Evolutionary conservation across 768 basidiomycete species (phyloP).

Genomic region (Amyloporia xantha): DNA sequence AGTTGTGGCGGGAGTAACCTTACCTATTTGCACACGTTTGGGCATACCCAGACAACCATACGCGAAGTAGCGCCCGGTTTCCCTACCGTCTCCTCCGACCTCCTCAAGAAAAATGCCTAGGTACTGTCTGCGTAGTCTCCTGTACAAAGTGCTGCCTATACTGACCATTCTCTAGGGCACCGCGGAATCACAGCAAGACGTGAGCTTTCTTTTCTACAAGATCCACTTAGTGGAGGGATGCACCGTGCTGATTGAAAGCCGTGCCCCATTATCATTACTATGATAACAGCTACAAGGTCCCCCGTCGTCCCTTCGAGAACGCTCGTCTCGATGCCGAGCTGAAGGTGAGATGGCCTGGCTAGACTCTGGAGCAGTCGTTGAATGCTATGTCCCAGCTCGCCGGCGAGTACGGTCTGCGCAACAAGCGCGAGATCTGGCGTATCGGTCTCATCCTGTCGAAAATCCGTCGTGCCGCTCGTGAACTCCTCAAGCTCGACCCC

Average conservation of each 20-base stretch:
- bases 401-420: slow-evolving; percentile 99
- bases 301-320: slow-evolving; percentile 92
- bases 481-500: slow-evolving; percentile 98
- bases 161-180: slow-evolving; percentile 59
- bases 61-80: slow-evolving; percentile 18
- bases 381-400: slow-evolving; percentile 65
- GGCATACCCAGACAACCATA: slow-evolving; percentile 13
- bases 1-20: slow-evolving; percentile 45
- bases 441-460: slow-evolving; percentile 97
- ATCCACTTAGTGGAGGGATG: slow-evolving; percentile 64
- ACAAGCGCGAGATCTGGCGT: slow-evolving; percentile 99
- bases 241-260: slow-evolving; percentile 56
- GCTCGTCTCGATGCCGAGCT: slow-evolving; percentile 99
- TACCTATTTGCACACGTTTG: slow-evolving; percentile 33
- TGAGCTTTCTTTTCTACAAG: slow-evolving; percentile 61
- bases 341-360: slow-evolving; percentile 53
- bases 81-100: slow-evolving; percentile 28
- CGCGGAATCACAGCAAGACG: slow-evolving; percentile 92
- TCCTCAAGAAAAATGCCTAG: slow-evolving; percentile 80
- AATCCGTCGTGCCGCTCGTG: slow-evolving; percentile 99
- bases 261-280: slow-evolving; percentile 47
- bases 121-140: slow-evolving; percentile 38
- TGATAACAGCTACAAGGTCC: slow-evolving; percentile 91
- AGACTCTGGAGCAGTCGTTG: no score
- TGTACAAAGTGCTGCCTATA: slow-evolving; percentile 12